Conservation (phyloP, 106 monocot species). For the Acorus calamus region DNA sequence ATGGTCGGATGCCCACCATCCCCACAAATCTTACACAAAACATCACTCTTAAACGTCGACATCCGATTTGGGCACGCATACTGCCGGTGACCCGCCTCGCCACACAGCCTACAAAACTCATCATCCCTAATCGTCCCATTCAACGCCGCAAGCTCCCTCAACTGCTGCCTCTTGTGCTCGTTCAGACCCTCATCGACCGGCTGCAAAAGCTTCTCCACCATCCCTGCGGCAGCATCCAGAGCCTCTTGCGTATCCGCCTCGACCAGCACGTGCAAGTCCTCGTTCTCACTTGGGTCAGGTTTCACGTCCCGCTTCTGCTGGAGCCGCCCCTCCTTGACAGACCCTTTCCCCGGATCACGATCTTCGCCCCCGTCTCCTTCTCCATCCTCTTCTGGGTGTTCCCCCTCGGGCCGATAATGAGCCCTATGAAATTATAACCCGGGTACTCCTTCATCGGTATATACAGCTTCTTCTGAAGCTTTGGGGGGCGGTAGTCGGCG, state of each 20-base stretch:
- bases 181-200: conserved; percentile 40
- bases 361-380: conserved; percentile 45
- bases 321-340: neutral
- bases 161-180: conserved; percentile 34
- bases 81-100: conserved; percentile 81
- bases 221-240: conserved; percentile 39
- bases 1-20: conserved; percentile 94
- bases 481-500: neutral
- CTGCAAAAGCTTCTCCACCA: conserved; percentile 62
- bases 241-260: conserved; percentile 46
- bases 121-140: conserved; percentile 32
- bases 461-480: conserved; percentile 45
- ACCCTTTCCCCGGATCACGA: conserved; percentile 45
- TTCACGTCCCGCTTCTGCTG: neutral
- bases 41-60: conserved; percentile 76
- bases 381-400: conserved; percentile 55
- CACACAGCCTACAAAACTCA: conserved; percentile 83
- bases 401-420: conserved; percentile 62
- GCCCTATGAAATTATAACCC: conserved; percentile 54
- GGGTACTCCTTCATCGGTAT: conserved; percentile 54
- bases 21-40: conserved; percentile 79
- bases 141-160: conserved; percentile 51
- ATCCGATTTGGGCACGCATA: conserved; percentile 71
- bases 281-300: conserved; percentile 13
- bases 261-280: conserved; percentile 53